Base-by-base conservation (phyloP, 495 filamentous ascomycete genomes). In the Friedmanniomyces simplex region DNA sequence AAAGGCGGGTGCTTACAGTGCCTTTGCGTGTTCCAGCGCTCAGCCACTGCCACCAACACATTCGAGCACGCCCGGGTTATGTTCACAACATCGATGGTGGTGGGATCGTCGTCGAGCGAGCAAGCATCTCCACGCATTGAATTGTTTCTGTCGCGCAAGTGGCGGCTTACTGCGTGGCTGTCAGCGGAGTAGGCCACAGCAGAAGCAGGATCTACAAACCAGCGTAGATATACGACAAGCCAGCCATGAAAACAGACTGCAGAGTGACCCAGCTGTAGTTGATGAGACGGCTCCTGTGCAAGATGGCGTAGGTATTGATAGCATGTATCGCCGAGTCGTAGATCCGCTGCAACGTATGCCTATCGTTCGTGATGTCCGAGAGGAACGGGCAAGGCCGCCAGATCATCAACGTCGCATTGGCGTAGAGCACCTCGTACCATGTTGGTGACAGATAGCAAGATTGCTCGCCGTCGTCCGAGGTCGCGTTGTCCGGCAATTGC, bases 201-300 rank as follows among this genome's bases (percentile, higher is more conserved):
- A 10, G 28, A 32, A 32, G 28, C 28, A 52, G n/a, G 21, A 26
- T 12, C 20, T 8, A 49, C 49, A 20, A 25, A 41, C 32, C 37
- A 41, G 58, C 39, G 21, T 49, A 60, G 42, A 60, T 47, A 21
- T 50, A 60, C 1, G 39, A 49, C 42, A 60, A 43, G 12, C 58
- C 58, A 20, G 58, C 58, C 52, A 60, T 26, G 45, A 60, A 60
- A 2, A 60, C 46, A 8, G 58, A 55, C 21, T 60, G 58, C 18
- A 60, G 52, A 0, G 58, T 60, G 6, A 60, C 26, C 58, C 58
- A 60, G 37, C 37, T 55, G 34, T 60, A 60, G 41, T 60, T 60
- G 52, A 60, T 60, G 25, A 34, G 22, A 10, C 58, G 58, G 25
- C 13, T 39, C 12, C 43, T 37, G 28, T 55, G 58, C 4, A 60